Percentiles rank a stretch among this genome's conserved stretches.
Conservation (phyloP, 2,329 filamentous ascomycete species). For the Ascochyta clinopodiicola region DNA sequence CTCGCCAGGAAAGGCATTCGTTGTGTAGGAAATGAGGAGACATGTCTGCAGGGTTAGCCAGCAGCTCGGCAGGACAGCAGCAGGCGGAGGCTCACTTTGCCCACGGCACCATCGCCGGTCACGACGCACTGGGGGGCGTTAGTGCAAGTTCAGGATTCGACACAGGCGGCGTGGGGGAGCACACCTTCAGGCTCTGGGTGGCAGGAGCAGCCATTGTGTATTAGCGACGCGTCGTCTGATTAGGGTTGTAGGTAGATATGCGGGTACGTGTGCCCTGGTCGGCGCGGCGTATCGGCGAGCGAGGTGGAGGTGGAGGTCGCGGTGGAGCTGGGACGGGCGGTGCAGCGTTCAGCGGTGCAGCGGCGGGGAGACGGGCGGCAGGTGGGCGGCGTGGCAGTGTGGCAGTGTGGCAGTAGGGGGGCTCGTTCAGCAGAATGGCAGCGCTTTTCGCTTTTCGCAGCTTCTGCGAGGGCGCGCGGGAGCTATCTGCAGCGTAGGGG, state of each 20-base stretch:
- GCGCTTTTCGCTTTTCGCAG: conserved; percentile 20
- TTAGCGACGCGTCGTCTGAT: conserved; percentile 32
- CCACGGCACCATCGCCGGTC: conserved; percentile 98
- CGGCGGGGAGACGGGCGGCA: conserved; percentile 15
- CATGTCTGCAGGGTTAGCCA: conserved; percentile 74
- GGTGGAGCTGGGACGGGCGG: conserved; percentile 7
- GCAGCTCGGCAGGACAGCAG: conserved; percentile 17
- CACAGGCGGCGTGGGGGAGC: background rate
- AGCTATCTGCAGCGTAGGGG: conserved; percentile 45
- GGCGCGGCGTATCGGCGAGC: conserved; percentile 25
- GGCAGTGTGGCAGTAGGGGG: background rate
- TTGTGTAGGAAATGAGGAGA: conserved; percentile 98
- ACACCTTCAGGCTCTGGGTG: conserved; percentile 90
- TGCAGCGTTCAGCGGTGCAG: conserved; percentile 5
- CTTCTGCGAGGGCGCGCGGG: conserved; percentile 24
- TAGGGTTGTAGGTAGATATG: conserved; percentile 29
- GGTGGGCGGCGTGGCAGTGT: background rate
- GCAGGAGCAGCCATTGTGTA: conserved; percentile 75
- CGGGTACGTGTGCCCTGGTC: conserved; percentile 26
- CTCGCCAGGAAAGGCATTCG: conserved; percentile 99
- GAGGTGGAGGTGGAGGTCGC: background rate
- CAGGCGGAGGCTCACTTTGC: conserved; percentile 73
- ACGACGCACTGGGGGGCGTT: conserved; percentile 67
- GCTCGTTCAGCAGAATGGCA: background rate
- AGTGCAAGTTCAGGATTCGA: background rate